Evolutionary conservation across 1,284 basidiomycete genomes (phyloP), one percentile per base, ranked within the genome.

Genomic region (Ceratorhiza oryzae-sativae): DNA sequence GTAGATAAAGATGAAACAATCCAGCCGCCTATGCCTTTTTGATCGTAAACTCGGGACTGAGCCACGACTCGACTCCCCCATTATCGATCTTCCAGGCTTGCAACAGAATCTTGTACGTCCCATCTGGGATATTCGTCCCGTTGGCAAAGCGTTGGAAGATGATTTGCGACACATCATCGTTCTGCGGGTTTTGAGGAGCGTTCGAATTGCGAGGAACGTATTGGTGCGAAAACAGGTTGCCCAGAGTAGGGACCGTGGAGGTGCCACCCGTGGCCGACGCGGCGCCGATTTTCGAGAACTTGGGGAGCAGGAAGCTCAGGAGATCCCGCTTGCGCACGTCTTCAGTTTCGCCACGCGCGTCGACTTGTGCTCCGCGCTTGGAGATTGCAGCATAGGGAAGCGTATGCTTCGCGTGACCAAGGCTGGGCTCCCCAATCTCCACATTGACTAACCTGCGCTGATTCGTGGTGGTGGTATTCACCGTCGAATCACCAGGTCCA

Each of bases 401-500:
- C 15, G 12, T 55, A 18, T 55, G 25, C 51, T 55, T 55, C 25
- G 12, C 5, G 30, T 4, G 25, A 2, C 30, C 36, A 13, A 6
- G 36, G 36, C 6, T 30, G 1, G 30, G 51, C 42, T 59, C n/a
- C 5, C 27, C 18, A 15, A 3, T 12, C 13, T 41, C 20, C 3
- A 27, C 41, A 32, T 46, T 42, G 12, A 59, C 12, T 5, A 34
- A 59, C 5, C 56, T 30, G 23, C 34, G 56, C 25, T 59, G 34
- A 18, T 59, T 60, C 18, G 41, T 45, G 56, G 51, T 32, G 10
- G 56, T 41, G 56, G 23, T n/a, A 20, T 59, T 59, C 9, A 20
- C 12, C 34, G 8, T 20, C 3, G 56, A 12, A 79, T 67, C 63
- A 82, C 77, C 27, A 82, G 77, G 71, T 82, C 81, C 70, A 81